Percentiles rank a stretch among this genome's conserved stretches.
These are phyloP conservation scores for Lepidium didymum DNA, from an alignment of 345 rosid genomes.

Conservation along the genomic window DNA sequence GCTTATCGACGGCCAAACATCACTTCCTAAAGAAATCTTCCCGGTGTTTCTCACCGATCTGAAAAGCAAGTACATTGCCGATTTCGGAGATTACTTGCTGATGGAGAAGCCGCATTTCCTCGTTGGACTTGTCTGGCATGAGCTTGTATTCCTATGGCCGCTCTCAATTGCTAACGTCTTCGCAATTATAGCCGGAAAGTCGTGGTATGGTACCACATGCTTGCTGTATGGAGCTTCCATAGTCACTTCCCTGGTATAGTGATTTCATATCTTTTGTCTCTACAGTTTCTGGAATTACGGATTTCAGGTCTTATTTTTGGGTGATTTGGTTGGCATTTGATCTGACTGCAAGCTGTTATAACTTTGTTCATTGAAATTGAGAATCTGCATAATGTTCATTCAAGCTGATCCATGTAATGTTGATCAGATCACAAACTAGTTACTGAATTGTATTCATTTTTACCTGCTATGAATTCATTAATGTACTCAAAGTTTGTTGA, in stretches of 20 bases:
- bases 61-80: conserved; percentile 33
- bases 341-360: not conserved
- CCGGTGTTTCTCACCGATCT: conserved; percentile 52
- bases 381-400: not conserved
- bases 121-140: conserved; percentile 61
- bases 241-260: conserved; percentile 56
- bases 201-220: conserved; percentile 73
- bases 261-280: not conserved
- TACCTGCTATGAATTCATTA: not conserved
- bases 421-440: not conserved
- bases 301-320: not conserved
- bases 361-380: not conserved
- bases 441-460: too few relatives aligned
- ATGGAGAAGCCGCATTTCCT: conserved; percentile 71
- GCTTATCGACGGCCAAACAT: conserved; percentile 48
- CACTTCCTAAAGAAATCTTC: conserved; percentile 39
- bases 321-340: not conserved
- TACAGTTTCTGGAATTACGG: not conserved
- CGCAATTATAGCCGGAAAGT: conserved; percentile 46
- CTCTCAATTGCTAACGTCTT: conserved; percentile 50
- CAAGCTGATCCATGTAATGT: not conserved
- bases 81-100: conserved; percentile 56
- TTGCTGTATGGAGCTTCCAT: conserved; percentile 63
- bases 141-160: conserved; percentile 72
- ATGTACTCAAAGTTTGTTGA: not conserved